Conservation (phyloP, 73 alveolate species). For the Symbiodinium pilosum region DNA sequence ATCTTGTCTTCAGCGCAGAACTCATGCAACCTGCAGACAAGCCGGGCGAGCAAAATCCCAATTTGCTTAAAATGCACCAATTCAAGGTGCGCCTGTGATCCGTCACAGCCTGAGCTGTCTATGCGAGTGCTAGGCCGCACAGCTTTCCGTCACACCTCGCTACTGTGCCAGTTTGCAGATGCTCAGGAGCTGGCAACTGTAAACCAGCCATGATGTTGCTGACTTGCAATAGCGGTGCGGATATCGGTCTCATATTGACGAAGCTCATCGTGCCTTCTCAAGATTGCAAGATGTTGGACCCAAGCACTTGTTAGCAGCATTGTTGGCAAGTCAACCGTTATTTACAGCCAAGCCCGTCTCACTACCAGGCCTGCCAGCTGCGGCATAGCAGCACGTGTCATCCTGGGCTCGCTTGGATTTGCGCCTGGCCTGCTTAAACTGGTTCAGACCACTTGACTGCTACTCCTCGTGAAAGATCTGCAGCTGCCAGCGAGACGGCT, state of each 20-base stretch:
- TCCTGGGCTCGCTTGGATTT: neutral
- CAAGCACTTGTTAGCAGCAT: too few relatives aligned
- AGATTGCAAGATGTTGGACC: too few relatives aligned
- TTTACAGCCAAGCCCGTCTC: too few relatives aligned
- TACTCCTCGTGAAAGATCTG: constrained; percentile 42
- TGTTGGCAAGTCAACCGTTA: too few relatives aligned
- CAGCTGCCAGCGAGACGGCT: constrained; percentile 3
- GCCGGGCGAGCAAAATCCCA: neutral
- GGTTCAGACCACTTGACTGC: neutral
- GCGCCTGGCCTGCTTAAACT: neutral
- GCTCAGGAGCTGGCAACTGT: constrained; percentile 8
- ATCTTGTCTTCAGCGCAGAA: constrained; percentile 42
- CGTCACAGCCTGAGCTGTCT: neutral
- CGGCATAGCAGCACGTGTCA: constrained; percentile 65
- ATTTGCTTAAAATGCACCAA: neutral
- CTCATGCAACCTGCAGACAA: constrained; percentile 59
- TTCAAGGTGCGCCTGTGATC: neutral
- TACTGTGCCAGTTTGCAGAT: too few relatives aligned
- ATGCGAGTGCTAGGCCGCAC: too few relatives aligned
- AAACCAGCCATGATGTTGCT: constrained; percentile 53
- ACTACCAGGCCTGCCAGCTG: neutral
- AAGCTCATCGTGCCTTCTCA: constrained; percentile 25
- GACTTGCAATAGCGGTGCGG: neutral
- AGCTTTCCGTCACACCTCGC: too few relatives aligned
- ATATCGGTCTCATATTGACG: constrained; percentile 30